Conservation (phyloP, 208 protist genomes). For the Leishmania turanica region DNA sequence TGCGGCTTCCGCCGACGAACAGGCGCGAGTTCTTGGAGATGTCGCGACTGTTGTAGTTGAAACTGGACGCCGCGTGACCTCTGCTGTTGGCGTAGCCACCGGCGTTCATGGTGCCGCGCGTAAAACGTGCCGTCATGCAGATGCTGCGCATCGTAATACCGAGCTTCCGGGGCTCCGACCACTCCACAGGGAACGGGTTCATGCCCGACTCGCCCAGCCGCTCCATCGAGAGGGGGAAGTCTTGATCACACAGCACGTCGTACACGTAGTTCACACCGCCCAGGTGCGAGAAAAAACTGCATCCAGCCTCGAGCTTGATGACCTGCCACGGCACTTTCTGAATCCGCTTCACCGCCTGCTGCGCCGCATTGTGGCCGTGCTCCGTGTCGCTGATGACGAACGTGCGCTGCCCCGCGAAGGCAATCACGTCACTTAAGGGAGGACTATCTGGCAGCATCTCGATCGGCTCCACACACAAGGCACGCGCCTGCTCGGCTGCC, state of each 20-base stretch:
- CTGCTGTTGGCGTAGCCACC: constrained; percentile 75
- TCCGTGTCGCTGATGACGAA: constrained; percentile 66
- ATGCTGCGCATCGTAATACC: constrained; percentile 86
- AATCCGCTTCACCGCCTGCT: constrained; percentile 45
- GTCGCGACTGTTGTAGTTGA: constrained; percentile 71
- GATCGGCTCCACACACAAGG: constrained; percentile 62
- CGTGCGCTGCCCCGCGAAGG: constrained; percentile 74
- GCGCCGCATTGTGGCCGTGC: constrained; percentile 57
- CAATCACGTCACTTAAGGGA: constrained; percentile 76
- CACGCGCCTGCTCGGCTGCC: constrained; percentile 42
- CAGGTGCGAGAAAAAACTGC: constrained; percentile 75
- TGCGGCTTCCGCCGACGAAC: constrained; percentile 62
- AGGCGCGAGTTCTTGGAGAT: constrained; percentile 63
- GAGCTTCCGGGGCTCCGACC: constrained; percentile 85
- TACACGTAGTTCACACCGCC: constrained; percentile 77
- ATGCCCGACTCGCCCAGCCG: constrained; percentile 78
- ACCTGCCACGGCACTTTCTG: constrained; percentile 69
- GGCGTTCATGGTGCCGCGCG: constrained; percentile 72
- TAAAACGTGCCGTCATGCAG: constrained; percentile 79
- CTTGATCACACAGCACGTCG: constrained; percentile 89
- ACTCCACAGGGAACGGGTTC: constrained; percentile 90
- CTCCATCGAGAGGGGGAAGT: constrained; percentile 85
- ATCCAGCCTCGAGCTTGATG: constrained; percentile 76
- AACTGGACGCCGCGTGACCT: constrained; percentile 42
- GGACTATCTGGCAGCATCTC: constrained; percentile 75